phyloP scores from a whole-genome alignment of 352 stramenopile species.

The Thraustotheca clavata region DNA sequence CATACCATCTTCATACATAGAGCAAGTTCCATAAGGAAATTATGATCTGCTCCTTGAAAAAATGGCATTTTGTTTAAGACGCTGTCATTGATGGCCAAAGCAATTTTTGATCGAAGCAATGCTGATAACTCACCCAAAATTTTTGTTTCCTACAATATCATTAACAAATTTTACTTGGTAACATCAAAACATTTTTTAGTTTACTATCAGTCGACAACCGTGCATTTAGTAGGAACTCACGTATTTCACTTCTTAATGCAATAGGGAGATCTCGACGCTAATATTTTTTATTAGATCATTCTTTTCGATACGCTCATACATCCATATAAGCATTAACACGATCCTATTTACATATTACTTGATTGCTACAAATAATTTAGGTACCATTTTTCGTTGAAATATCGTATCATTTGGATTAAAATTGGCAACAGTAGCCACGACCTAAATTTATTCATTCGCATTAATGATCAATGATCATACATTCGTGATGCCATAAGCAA shows the following conservation, averaged over 20 bases:
- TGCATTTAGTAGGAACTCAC: conserved; percentile 75
- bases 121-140: conserved; percentile 63
- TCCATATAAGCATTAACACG: conserved; percentile 79
- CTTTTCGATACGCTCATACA: conserved; percentile 7
- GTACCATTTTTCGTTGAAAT: conserved; percentile 60
- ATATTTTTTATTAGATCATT: not conserved
- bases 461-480: conserved; percentile 33
- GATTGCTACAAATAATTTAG: not conserved
- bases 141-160: conserved; percentile 34
- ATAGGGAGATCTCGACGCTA: conserved; percentile 50
- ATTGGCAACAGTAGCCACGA: conserved; percentile 42
- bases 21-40: conserved; percentile 74
- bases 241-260: conserved; percentile 66
- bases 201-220: conserved; percentile 65
- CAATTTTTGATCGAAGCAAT: conserved; percentile 67
- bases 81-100: conserved; percentile 79
- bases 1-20: conserved; percentile 82
- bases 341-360: conserved; percentile 32
- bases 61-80: conserved; percentile 78
- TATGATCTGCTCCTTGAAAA: conserved; percentile 64
- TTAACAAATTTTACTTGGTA: not conserved
- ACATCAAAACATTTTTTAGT: conserved; percentile 40
- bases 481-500: conserved; percentile 75
- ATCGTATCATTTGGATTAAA: conserved; percentile 50
- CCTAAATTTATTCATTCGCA: not conserved